phyloP scores from a whole-genome alignment of 2,329 filamentous ascomycete species.

The Colletotrichum camelliae region DNA sequence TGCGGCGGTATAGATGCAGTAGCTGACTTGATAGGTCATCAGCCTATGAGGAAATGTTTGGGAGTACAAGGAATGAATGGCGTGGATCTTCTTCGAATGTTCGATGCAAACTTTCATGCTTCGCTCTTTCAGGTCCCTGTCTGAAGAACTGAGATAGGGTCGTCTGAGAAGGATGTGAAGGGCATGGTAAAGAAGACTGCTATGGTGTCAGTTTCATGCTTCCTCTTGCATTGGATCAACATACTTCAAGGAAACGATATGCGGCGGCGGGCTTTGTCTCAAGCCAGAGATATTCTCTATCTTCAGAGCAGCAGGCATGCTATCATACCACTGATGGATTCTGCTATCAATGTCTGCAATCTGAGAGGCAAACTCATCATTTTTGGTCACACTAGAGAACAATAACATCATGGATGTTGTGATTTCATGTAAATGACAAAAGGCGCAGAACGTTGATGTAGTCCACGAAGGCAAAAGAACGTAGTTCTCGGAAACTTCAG shows the following conservation, averaged over 20 bases:
- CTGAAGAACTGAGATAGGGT: not conserved
- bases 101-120: not conserved
- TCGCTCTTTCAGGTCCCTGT: not conserved
- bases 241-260: slow-evolving; percentile 22
- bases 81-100: not conserved
- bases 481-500: not conserved
- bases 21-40: slow-evolving; percentile 28
- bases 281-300: not conserved
- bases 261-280: slow-evolving; percentile 16
- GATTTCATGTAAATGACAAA: slow-evolving; percentile 20
- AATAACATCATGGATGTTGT: slow-evolving; percentile 25
- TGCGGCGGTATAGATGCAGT: slow-evolving; percentile 58
- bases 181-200: slow-evolving; percentile 18
- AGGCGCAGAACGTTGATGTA: slow-evolving; percentile 20
- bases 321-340: slow-evolving; percentile 13
- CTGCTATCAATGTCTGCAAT: slow-evolving; percentile 3
- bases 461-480: not conserved
- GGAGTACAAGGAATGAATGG: slow-evolving; percentile 17
- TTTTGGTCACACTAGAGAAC: slow-evolving; percentile 1
- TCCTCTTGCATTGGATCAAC: not conserved
- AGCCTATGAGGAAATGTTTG: slow-evolving; percentile 24
- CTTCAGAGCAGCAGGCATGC: not conserved
- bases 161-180: slow-evolving; percentile 21
- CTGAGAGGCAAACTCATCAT: not conserved
- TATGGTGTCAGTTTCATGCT: not conserved